Evolutionary conservation across 106 monocot species (phyloP).

Genomic region (Ottelia alismoides): DNA sequence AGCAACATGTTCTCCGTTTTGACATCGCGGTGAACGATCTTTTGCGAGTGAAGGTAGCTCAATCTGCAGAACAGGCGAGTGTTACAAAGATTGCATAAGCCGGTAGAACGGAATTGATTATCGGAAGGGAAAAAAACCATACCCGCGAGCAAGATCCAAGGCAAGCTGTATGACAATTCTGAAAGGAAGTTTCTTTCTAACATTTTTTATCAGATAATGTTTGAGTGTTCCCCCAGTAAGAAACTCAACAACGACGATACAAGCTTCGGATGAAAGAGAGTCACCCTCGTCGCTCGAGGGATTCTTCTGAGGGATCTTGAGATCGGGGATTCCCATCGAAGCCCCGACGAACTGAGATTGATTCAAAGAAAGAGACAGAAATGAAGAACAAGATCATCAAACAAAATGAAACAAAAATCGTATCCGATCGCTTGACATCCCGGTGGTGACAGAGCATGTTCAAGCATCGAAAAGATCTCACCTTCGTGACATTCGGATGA

Average conservation of each 20-base stretch:
- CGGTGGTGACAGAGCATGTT: neutral
- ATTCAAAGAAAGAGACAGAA: neutral
- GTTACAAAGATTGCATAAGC: neutral
- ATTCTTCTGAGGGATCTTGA: conserved; percentile 44
- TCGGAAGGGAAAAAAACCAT: neutral
- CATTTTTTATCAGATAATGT: conserved; percentile 70
- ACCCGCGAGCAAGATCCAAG: conserved; percentile 77
- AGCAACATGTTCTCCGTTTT: conserved; percentile 87
- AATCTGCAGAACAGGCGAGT: conserved; percentile 26
- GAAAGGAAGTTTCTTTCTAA: conserved; percentile 44
- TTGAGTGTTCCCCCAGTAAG: conserved; percentile 79
- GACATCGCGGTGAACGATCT: conserved; percentile 86
- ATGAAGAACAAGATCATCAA: no score
- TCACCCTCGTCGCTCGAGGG: conserved; percentile 8
- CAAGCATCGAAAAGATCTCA: conserved; percentile 7
- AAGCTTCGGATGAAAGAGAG: conserved; percentile 47
- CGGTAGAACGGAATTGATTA: neutral
- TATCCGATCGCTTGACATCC: neutral
- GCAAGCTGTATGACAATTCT: conserved; percentile 74
- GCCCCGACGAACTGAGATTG: conserved; percentile 65
- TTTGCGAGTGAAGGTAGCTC: conserved; percentile 71
- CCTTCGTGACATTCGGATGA: conserved; percentile 71
- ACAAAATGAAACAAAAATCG: neutral
- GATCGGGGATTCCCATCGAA: conserved; percentile 62
- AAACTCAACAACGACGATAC: conserved; percentile 87